phyloP scores from a whole-genome alignment of 495 filamentous ascomycete genomes.

The Penicillium samsonianum region DNA sequence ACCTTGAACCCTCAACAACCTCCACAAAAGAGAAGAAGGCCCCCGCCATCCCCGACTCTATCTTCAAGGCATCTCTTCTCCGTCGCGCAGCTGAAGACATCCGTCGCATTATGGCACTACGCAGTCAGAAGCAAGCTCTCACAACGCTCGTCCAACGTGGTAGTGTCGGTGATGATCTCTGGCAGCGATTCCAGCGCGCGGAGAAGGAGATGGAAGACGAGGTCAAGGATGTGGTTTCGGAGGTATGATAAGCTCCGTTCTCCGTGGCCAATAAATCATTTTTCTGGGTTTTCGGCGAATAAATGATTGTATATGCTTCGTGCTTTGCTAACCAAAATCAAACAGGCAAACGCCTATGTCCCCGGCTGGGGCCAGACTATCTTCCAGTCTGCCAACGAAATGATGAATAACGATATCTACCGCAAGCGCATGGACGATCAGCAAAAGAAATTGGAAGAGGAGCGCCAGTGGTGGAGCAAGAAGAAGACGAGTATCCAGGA shows the following conservation, averaged over 20 bases:
- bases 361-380: constrained; percentile 90
- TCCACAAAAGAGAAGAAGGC: constrained; percentile 63
- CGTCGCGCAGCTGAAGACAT: constrained; percentile 91
- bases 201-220: constrained; percentile 99
- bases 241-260: constrained; percentile 56
- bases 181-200: constrained; percentile 85
- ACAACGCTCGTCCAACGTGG: constrained; percentile 81
- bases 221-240: constrained; percentile 85
- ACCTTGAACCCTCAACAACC: constrained; percentile 68
- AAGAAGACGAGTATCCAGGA: constrained; percentile 72
- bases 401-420: constrained; percentile 66
- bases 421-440: constrained; percentile 64
- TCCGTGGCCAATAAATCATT: neutral
- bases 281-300: neutral
- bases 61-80: constrained; percentile 87
- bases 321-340: constrained; percentile 5
- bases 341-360: constrained; percentile 80
- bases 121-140: constrained; percentile 81
- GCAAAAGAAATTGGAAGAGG: constrained; percentile 63
- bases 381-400: constrained; percentile 91
- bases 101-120: constrained; percentile 79
- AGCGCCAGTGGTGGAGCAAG: constrained; percentile 89
- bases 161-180: constrained; percentile 93
- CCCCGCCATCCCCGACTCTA: constrained; percentile 75
- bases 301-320: neutral